Evolutionary conservation across 805 yeast genomes (phyloP), one percentile per base, ranked within the genome.

Genomic region (Metahyphopichia silvanorum): DNA sequence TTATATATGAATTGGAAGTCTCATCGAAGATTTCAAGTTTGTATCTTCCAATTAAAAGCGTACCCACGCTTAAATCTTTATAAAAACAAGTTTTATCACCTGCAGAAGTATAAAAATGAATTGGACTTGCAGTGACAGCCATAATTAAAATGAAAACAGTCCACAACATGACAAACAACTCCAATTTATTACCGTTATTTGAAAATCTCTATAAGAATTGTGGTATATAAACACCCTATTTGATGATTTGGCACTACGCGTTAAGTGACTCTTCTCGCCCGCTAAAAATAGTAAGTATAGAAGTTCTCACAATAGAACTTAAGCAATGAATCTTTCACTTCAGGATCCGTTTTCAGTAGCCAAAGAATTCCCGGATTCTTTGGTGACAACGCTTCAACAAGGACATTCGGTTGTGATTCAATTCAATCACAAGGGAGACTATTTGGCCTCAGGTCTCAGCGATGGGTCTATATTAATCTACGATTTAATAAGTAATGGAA

Each of bases 311-410:
- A n/a, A n/a, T n/a, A n/a, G n/a, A n/a, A n/a, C n/a, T n/a, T n/a
- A n/a, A n/a, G n/a, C 25, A 13, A 86, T 86, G 93, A 89, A 89
- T 55, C 65, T 88, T 21, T 70, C 93, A 7, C 69, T 91, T 16
- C 76, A 86, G 42, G 98, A 89, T 57, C 97, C 97, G 3, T 86
- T 87, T 55, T 78, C 91, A 2, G 88, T 91, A 15, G 82, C 95
- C 14, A 87, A 86, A 49, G 98, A 89, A 51, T 89, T 76, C 47
- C 98, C 98, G 0, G 96, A 89, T 39, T 73, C 82, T 1, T 71
- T 86, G n/a, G 74, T 83, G 2, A 79, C 79, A 39, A 79, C 89
- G 0, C 60, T 87, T 9, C 75, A 74, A 9, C 77, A 77, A 34
- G 82, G 87, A 2, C 77, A 74, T 40, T 75, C 77, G 27, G 82